These are phyloP conservation scores for Sporisorium exsertum DNA, from an alignment of 1,284 basidiomycete species.

Conservation along the genomic window DNA sequence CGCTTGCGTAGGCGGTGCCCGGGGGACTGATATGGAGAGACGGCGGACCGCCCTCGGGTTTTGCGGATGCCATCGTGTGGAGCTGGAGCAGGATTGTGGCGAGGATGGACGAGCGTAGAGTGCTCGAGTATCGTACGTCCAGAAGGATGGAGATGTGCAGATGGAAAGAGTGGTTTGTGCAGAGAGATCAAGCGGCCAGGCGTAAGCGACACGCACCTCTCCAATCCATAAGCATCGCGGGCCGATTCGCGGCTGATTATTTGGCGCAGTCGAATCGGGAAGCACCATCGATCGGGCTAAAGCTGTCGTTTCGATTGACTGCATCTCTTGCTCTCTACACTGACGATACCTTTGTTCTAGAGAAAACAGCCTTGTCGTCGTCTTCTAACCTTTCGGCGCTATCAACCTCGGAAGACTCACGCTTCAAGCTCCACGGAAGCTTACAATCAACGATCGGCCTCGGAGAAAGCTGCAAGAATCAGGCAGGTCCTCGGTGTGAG, in stretches of 20 bases:
- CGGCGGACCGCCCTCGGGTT: conserved; percentile 18
- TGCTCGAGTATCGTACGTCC: neutral
- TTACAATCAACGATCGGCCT: neutral
- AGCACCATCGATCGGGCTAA: neutral
- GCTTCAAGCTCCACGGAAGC: neutral
- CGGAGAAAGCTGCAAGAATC: neutral
- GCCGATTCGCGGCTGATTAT: conserved; percentile 1
- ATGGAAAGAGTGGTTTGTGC: neutral
- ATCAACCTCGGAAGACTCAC: neutral
- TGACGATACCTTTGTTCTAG: too few species aligned
- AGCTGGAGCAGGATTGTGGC: neutral
- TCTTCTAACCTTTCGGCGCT: neutral
- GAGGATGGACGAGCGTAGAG: neutral
- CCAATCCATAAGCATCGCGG: conserved; percentile 2
- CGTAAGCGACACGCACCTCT: conserved; percentile 5
- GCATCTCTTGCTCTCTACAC: neutral
- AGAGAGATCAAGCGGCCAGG: neutral
- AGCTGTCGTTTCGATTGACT: neutral
- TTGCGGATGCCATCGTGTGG: conserved; percentile 5
- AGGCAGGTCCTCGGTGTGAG: too few species aligned
- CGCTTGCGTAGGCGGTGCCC: conserved; percentile 22
- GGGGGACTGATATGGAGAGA: conserved; percentile 45
- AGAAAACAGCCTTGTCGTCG: neutral
- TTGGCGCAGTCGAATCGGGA: conserved; percentile 5
- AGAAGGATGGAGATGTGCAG: neutral